These are phyloP conservation scores for Claviceps sp. DNA, from an alignment of 2,329 filamentous ascomycete genomes.

Conservation along the genomic window DNA sequence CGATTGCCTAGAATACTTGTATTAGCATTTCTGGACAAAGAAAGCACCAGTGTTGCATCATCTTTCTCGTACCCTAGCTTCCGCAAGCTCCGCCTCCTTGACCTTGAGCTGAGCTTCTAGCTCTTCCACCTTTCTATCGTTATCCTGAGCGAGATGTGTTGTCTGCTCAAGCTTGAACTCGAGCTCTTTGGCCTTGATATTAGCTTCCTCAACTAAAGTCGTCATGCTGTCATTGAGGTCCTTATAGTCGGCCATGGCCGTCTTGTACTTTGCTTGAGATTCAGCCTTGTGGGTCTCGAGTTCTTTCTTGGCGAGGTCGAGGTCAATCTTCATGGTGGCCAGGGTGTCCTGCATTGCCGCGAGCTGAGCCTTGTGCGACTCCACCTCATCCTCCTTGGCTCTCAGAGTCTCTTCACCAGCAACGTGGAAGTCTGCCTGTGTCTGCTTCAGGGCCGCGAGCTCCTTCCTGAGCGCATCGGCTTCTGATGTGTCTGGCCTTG, in stretches of 20 bases:
- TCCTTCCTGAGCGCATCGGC: conserved; percentile 38
- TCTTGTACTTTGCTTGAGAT: conserved; percentile 38
- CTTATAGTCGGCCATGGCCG: conserved; percentile 44
- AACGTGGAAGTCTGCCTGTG: conserved; percentile 30
- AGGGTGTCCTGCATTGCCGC: conserved; percentile 22
- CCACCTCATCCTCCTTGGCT: conserved; percentile 23
- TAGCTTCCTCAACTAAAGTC: conserved; percentile 44
- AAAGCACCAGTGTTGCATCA: background rate
- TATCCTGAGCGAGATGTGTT: conserved; percentile 31
- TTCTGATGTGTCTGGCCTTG: conserved; percentile 42
- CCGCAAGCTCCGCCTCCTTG: conserved; percentile 49
- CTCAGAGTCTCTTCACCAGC: conserved; percentile 19
- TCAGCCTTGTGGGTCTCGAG: conserved; percentile 38
- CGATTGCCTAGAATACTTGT: conserved; percentile 26
- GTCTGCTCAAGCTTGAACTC: conserved; percentile 36
- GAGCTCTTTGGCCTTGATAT: conserved; percentile 37
- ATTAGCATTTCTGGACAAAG: background rate
- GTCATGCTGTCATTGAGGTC: conserved; percentile 52
- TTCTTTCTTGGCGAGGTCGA: conserved; percentile 37
- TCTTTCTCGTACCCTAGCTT: conserved; percentile 35
- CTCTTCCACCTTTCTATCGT: conserved; percentile 33
- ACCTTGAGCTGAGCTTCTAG: conserved; percentile 44
- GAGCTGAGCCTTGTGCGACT: conserved; percentile 21
- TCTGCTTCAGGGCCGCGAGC: conserved; percentile 33
- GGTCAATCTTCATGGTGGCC: conserved; percentile 23